phyloP scores from a whole-genome alignment of 1,139 yeast species.

The Pichia sp. region DNA sequence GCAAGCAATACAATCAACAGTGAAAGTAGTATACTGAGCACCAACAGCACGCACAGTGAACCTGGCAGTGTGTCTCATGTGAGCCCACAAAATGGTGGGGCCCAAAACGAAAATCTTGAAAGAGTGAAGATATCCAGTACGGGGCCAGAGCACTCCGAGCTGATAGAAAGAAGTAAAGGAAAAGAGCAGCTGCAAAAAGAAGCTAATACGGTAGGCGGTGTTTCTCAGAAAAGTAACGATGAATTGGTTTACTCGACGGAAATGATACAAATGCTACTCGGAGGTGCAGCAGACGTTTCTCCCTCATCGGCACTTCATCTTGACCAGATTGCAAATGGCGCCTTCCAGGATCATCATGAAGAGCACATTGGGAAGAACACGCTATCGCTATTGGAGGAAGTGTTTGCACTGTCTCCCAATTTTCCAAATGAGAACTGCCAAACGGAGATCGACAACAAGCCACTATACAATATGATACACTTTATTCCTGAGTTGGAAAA shows the following conservation, averaged over 20 bases:
- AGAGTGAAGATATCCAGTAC: no score
- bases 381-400: conserved; percentile 15
- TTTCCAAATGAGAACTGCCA: conserved; percentile 18
- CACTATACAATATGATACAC: conserved; percentile 9
- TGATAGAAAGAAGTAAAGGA: neutral
- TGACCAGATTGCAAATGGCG: conserved; percentile 15
- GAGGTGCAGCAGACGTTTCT: conserved; percentile 14
- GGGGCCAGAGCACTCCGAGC: neutral
- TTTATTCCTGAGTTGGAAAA: conserved; percentile 14
- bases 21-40: no score
- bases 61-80: no score
- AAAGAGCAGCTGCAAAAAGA: neutral
- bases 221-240: conserved; percentile 12
- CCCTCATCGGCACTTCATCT: conserved; percentile 3
- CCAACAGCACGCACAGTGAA: no score
- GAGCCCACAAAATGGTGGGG: neutral
- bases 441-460: conserved; percentile 12
- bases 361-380: conserved; percentile 15
- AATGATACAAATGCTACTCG: conserved; percentile 15
- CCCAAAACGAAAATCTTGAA: no score
- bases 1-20: neutral
- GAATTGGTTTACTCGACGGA: conserved; percentile 6
- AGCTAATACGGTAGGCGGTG: neutral
- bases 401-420: conserved; percentile 17
- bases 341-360: conserved; percentile 15